Evolutionary conservation across 2,329 filamentous ascomycete species (phyloP).

Genomic region (Alternaria ventricosa): DNA sequence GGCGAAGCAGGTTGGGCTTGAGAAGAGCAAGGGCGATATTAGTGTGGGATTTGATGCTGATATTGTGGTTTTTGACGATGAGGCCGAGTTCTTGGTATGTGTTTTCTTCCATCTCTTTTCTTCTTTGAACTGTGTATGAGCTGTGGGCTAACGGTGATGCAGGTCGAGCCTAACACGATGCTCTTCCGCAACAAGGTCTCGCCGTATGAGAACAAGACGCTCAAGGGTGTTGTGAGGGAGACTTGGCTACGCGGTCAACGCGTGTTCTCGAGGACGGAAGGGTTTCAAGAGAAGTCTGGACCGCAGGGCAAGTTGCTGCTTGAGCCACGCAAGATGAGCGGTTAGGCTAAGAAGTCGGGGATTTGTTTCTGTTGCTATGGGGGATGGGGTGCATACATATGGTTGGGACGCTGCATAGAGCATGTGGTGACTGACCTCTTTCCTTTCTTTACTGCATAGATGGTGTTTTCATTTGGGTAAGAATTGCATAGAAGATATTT

Average conservation of each 20-base stretch:
- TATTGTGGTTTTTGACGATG: conserved; percentile 89
- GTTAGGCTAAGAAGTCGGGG: neutral
- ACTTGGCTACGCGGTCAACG: conserved; percentile 82
- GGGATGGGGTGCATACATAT: neutral
- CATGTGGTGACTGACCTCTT: neutral
- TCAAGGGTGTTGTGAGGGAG: conserved; percentile 80
- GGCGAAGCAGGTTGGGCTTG: conserved; percentile 83
- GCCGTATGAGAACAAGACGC: conserved; percentile 82
- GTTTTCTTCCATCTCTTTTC: no score
- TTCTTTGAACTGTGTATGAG: no score
- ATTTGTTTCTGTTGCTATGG: neutral
- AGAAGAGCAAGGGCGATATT: conserved; percentile 81
- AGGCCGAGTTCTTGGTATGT: conserved; percentile 75
- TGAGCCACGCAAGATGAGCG: conserved; percentile 51
- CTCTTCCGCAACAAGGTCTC: conserved; percentile 93
- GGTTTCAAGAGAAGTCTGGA: conserved; percentile 65
- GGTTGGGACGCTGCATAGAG: neutral
- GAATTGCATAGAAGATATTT: neutral
- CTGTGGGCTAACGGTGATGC: conserved; percentile 2
- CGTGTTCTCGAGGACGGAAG: conserved; percentile 73
- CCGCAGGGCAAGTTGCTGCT: conserved; percentile 60
- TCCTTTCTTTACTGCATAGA: conserved; percentile 2
- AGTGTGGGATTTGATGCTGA: conserved; percentile 86
- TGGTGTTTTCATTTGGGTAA: neutral
- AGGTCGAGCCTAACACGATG: conserved; percentile 73